Evolutionary conservation across 2,329 filamentous ascomycete genomes (phyloP).

Genomic region (Graphilbum ipis-grandicollis): DNA sequence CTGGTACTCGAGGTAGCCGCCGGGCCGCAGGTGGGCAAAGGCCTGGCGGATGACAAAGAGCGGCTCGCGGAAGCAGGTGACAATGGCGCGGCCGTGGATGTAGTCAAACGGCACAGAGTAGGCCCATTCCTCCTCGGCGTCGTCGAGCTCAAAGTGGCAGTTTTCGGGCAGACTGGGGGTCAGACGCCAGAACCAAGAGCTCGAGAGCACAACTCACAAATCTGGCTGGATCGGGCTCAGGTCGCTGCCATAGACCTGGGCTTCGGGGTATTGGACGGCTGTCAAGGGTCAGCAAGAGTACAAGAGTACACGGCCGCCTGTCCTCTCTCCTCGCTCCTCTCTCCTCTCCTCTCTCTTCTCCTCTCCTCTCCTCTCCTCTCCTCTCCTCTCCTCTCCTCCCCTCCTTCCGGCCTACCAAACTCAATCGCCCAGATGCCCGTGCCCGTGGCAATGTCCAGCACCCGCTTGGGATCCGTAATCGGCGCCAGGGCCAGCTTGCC

Average conservation of each 20-base stretch:
- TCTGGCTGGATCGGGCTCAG: conserved; percentile 7
- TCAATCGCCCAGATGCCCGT: conserved; percentile 3
- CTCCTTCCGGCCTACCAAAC: no score
- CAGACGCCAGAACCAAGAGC: neutral
- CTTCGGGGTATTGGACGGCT: conserved; percentile 5
- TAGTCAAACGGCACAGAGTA: conserved; percentile 10
- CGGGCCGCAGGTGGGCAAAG: conserved; percentile 9
- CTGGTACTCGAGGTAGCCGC: conserved; percentile 11
- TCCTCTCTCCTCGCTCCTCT: no score
- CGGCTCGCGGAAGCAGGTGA: conserved; percentile 9
- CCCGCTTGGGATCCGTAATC: neutral
- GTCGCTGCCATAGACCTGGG: conserved; percentile 5
- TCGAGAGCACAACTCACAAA: neutral
- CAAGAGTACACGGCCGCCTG: neutral
- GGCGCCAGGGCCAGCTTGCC: neutral
- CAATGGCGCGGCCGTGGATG: conserved; percentile 9
- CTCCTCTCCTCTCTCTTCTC: no score
- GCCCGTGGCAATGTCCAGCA: neutral
- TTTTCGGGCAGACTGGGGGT: conserved; percentile 4
- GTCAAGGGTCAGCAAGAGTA: neutral
- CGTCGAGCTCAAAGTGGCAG: conserved; percentile 4
- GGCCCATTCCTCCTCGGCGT: conserved; percentile 11
- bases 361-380: no score
- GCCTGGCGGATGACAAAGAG: conserved; percentile 1
- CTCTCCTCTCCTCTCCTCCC: no score